Evolutionary conservation across 345 rosid species (phyloP).

Genomic region (Rubroshorea leprosula): DNA sequence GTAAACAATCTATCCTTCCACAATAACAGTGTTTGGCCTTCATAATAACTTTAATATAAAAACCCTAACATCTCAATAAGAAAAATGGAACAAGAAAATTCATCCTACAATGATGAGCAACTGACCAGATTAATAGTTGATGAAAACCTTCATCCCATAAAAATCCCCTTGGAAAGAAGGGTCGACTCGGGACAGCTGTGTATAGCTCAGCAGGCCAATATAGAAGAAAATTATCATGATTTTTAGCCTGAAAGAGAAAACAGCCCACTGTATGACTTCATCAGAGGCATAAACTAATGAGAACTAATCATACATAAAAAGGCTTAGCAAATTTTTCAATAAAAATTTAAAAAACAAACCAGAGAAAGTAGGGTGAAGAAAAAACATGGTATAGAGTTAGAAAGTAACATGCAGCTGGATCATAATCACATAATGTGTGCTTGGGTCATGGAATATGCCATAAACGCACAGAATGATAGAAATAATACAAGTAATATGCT

Average conservation of each 20-base stretch:
- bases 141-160: constrained; percentile 99
- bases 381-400: not conserved
- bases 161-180: constrained; percentile 86
- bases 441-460: not conserved
- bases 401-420: not conserved
- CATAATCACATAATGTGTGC: not conserved
- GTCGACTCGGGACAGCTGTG: constrained; percentile 94
- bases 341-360: not conserved
- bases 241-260: constrained; percentile 44
- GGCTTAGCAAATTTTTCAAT: not conserved
- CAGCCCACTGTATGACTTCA: constrained; percentile 26
- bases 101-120: constrained; percentile 13
- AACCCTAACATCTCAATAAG: not conserved
- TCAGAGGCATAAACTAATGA: constrained; percentile 21
- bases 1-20: constrained; percentile 12
- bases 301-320: constrained; percentile 7
- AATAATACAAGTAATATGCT: not conserved
- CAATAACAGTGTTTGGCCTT: too few relatives aligned
- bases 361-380: not conserved
- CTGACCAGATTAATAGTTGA: constrained; percentile 81
- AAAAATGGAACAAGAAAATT: constrained; percentile 6
- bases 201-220: constrained; percentile 97
- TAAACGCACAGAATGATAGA: not conserved
- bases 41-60: not conserved
- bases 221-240: constrained; percentile 41